Evolutionary conservation across 345 rosid genomes (phyloP).

Genomic region (Bruguiera gymnorhiza): DNA sequence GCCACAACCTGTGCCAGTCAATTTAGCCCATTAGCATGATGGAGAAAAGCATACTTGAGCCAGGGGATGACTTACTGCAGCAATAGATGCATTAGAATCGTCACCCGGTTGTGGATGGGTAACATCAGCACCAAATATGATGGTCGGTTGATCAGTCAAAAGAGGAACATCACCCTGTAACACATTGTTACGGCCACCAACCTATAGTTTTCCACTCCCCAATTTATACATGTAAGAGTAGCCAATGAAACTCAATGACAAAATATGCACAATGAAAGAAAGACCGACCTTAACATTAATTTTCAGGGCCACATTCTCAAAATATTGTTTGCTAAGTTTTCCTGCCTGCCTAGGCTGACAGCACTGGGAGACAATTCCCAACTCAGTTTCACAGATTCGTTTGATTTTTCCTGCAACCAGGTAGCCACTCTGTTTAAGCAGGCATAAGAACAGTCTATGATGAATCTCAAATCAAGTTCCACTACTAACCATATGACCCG

Average conservation of each 20-base stretch:
- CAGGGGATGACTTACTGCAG: conserved; percentile 48
- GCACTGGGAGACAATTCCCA: conserved; percentile 79
- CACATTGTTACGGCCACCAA: conserved; percentile 73
- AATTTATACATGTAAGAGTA: background rate
- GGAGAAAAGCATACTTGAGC: background rate
- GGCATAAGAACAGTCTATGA: background rate
- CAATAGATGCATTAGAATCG: conserved; percentile 73
- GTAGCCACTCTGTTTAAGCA: background rate
- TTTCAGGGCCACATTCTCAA: conserved; percentile 64
- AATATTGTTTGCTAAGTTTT: conserved; percentile 45
- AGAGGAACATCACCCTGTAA: conserved; percentile 56
- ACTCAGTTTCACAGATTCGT: conserved; percentile 62
- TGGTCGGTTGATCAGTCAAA: conserved; percentile 59
- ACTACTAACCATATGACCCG: conserved; percentile 59
- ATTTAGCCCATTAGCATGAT: conserved; percentile 9
- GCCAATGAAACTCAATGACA: background rate
- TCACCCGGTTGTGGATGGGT: conserved; percentile 80
- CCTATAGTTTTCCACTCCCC: conserved; percentile 27
- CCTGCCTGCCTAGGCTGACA: conserved; percentile 48
- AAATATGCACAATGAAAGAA: background rate
- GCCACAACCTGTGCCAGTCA: conserved; percentile 60
- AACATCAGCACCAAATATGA: conserved; percentile 78
- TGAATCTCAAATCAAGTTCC: background rate
- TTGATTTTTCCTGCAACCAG: conserved; percentile 49
- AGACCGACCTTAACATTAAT: conserved; percentile 73